Percentiles rank a stretch among this genome's conserved stretches.
Conservation (phyloP, 2,329 filamentous ascomycete genomes). For the Ophiosphaerella herpotricha region DNA sequence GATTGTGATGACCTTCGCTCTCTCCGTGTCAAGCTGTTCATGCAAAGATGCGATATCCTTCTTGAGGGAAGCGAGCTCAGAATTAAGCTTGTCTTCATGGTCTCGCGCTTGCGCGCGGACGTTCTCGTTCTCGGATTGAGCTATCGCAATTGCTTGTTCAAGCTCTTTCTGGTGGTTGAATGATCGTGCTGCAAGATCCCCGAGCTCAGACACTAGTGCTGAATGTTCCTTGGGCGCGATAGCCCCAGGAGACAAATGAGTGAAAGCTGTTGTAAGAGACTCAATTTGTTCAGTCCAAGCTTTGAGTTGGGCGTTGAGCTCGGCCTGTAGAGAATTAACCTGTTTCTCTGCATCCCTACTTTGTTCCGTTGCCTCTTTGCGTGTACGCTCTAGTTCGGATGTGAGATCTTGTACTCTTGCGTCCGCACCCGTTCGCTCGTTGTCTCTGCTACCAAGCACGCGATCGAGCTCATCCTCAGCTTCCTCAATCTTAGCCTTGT, state of each 20-base stretch:
- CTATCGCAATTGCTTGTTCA: constrained; percentile 52
- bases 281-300: constrained; percentile 32
- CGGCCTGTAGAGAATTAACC: constrained; percentile 59
- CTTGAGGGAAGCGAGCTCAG: constrained; percentile 46
- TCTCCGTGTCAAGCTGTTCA: constrained; percentile 54
- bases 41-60: constrained; percentile 41
- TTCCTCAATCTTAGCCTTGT: constrained; percentile 81
- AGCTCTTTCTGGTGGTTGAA: constrained; percentile 52
- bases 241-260: constrained; percentile 43
- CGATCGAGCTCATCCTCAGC: constrained; percentile 90
- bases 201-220: constrained; percentile 49
- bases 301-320: constrained; percentile 60
- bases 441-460: constrained; percentile 79
- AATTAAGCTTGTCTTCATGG: constrained; percentile 44
- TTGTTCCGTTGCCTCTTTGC: constrained; percentile 55
- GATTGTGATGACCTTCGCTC: constrained; percentile 53
- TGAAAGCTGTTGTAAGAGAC: constrained; percentile 42
- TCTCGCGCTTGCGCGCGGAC: constrained; percentile 47
- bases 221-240: constrained; percentile 44
- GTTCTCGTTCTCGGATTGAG: constrained; percentile 53
- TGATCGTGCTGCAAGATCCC: constrained; percentile 50
- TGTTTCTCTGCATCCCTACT: constrained; percentile 48
- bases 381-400: constrained; percentile 69
- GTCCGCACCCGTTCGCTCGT: constrained; percentile 74
- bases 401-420: constrained; percentile 71